Base-by-base conservation (phyloP, 768 basidiomycete species). In the Mycena filopes region DNA sequence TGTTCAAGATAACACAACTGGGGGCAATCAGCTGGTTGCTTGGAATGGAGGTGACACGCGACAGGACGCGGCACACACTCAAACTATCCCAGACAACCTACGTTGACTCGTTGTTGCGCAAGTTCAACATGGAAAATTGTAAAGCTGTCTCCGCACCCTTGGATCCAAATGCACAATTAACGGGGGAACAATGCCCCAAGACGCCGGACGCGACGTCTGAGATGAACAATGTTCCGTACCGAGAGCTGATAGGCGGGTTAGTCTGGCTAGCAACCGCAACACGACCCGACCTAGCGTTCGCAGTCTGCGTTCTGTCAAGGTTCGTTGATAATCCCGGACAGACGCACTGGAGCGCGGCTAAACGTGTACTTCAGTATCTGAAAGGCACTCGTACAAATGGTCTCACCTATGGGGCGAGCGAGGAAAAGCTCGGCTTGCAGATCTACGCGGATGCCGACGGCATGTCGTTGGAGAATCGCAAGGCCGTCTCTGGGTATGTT, bases 1-100 rank as follows among this genome's bases (percentile, higher is more conserved):
- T 72, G 21, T 77, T 77, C 51, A 69, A 80, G 18, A 74, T 80
- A 3, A 77, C 73, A 0, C 71, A 72, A 31, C 50, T 80, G 1
- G 74, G 81, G 0, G 53, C 63, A 28, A 71, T 77, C 1, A 67
- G 48, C 28, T 75, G 72, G 63, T 59, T 81, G 1, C 65, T 82
- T 2, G 77, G 79, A 4, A 72, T 81, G 21, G 67, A 77, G 29
- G 63, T 83, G 11, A 54, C 57, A 1, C 67, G 71, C 9, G 59
- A 74, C 31, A 18, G 65, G 0, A 38, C 66, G n/a, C 29, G 63
- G 12, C 60, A 70, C 12, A 57, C 64, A 3, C 64, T 82, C 13
- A 65, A 72, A 16, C 56, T 79, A 13, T 73, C 69, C 11, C 79
- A 82, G 50, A 55, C 67, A 0, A 64, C 65, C 8, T 80, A 78